A percentile compares a stretch with the other conserved stretches of the same genome.
These are phyloP conservation scores for Monilinia vaccinii-corymbosi DNA, from an alignment of 2,329 filamentous ascomycete species.

Conservation along the genomic window DNA sequence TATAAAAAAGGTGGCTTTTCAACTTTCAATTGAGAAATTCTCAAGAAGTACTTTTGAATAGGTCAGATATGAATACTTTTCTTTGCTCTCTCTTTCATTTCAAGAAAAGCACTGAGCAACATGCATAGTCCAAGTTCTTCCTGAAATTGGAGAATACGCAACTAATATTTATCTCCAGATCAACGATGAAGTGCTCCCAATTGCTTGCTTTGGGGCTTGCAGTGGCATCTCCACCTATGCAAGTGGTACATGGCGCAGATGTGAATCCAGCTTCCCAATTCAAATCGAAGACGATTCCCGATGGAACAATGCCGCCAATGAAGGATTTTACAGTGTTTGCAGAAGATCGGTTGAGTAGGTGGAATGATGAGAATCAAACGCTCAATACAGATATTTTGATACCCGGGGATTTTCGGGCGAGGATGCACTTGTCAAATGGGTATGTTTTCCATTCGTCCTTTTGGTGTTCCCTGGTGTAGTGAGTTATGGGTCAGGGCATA, in stretches of 20 bases:
- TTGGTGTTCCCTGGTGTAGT: neutral
- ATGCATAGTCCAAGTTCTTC: no score
- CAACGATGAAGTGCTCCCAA: neutral
- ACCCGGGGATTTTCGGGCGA: conserved; percentile 12
- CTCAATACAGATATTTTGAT: conserved; percentile 9
- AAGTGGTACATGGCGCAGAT: neutral
- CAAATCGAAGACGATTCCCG: conserved; percentile 10
- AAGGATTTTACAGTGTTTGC: conserved; percentile 4
- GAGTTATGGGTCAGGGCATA: neutral
- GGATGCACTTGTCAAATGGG: conserved; percentile 15
- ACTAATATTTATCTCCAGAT: neutral
- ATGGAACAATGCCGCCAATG: conserved; percentile 6
- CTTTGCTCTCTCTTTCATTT: neutral
- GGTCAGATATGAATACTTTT: neutral
- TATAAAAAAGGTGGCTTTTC: neutral
- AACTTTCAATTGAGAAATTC: neutral
- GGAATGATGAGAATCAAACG: conserved; percentile 1
- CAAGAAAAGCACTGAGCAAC: neutral
- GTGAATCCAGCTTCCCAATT: conserved; percentile 10
- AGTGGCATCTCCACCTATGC: neutral
- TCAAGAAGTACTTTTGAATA: neutral
- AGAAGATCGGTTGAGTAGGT: neutral
- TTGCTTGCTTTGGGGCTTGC: neutral
- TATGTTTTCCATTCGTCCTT: conserved; percentile 1
- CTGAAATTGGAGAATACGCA: neutral